Evolutionary conservation across 1,284 basidiomycete species (phyloP).

Genomic region (Chalciporus piperatoides): DNA sequence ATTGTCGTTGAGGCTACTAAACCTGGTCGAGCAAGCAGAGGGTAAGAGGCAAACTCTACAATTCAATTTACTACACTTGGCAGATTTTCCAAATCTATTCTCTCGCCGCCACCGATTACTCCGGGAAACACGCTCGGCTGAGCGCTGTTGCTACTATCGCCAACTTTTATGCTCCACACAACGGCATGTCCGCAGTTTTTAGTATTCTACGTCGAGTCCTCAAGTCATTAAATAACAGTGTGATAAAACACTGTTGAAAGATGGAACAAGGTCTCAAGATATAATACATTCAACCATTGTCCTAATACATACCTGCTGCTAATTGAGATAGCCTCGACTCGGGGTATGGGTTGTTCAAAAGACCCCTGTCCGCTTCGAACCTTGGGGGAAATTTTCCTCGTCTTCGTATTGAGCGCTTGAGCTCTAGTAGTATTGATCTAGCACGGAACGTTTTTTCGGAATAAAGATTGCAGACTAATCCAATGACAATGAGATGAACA

Average conservation of each 20-base stretch:
- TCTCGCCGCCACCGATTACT: background rate
- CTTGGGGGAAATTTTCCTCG: too few relatives aligned
- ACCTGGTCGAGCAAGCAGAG: conserved; percentile 12
- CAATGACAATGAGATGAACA: background rate
- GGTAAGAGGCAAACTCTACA: conserved; percentile 5
- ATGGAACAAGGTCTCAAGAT: too few relatives aligned
- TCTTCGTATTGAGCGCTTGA: too few relatives aligned
- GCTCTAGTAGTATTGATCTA: too few relatives aligned
- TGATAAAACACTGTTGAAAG: background rate
- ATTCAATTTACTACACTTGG: background rate
- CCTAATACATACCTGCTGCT: too few relatives aligned
- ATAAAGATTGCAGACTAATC: too few relatives aligned
- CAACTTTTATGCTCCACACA: conserved; percentile 23
- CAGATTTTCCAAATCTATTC: background rate
- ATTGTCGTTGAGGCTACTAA: conserved; percentile 5
- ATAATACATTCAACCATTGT: too few relatives aligned
- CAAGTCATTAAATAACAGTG: background rate
- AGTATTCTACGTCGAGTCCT: background rate
- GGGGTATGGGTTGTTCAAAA: too few relatives aligned
- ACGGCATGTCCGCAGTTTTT: conserved; percentile 8
- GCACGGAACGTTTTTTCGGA: too few relatives aligned
- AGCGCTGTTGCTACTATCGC: conserved; percentile 15
- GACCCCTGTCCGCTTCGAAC: too few relatives aligned
- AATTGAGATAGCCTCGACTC: too few relatives aligned
- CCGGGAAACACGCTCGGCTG: background rate